Conservation (phyloP, 305 asterid species). For the Solanum chacoense region DNA sequence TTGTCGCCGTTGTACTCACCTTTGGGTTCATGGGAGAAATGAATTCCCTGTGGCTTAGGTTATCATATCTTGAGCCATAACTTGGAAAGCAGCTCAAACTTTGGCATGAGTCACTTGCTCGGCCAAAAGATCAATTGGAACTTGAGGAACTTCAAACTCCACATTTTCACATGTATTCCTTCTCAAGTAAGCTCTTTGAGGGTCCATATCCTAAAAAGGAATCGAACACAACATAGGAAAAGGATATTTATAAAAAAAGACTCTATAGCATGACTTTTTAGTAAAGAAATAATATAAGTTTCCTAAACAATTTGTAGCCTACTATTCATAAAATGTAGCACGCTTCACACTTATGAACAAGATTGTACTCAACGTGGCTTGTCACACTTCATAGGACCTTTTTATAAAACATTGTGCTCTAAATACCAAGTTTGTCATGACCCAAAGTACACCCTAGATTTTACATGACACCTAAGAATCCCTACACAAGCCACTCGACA, state of each 20-base stretch:
- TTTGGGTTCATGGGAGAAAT: background rate
- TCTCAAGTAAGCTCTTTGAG: background rate
- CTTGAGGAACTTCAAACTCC: background rate
- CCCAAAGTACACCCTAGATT: too few species aligned
- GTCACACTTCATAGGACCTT: too few species aligned
- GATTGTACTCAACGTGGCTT: background rate
- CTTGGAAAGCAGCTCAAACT: background rate
- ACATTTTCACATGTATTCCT: background rate
- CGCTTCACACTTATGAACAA: background rate
- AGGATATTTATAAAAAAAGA: too few species aligned
- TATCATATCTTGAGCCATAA: background rate
- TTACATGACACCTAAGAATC: too few species aligned
- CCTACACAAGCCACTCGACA: too few species aligned
- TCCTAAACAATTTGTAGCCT: background rate
- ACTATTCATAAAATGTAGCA: background rate
- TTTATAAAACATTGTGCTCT: too few species aligned
- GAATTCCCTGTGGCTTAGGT: background rate
- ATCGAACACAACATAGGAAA: background rate
- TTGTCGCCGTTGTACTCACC: background rate
- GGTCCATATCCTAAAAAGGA: background rate
- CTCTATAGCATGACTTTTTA: background rate
- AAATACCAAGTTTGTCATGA: too few species aligned
- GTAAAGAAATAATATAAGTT: too few species aligned
- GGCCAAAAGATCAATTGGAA: background rate
- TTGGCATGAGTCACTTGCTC: background rate